Conservation (phyloP, 208 protist genomes). For the Wallacemonas sp. region DNA sequence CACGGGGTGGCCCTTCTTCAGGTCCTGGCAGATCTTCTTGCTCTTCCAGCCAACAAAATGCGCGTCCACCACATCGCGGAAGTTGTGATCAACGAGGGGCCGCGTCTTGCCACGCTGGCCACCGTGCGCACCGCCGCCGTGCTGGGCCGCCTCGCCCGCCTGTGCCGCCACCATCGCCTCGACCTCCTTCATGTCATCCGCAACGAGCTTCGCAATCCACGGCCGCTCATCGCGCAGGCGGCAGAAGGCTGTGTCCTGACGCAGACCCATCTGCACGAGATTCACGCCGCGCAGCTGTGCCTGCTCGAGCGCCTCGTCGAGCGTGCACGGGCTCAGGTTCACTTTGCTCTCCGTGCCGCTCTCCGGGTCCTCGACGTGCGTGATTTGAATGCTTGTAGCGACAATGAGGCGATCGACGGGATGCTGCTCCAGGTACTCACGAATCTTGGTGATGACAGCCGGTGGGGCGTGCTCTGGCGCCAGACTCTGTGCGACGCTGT, state of each 20-base stretch:
- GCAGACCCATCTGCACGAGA: constrained; percentile 82
- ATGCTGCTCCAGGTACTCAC: constrained; percentile 67
- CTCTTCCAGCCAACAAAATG: constrained; percentile 90
- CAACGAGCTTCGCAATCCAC: constrained; percentile 61
- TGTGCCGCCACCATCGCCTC: constrained; percentile 21
- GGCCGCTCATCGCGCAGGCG: constrained; percentile 70
- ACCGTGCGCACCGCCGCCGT: not conserved
- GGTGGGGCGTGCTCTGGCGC: constrained; percentile 54
- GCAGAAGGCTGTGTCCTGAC: constrained; percentile 78
- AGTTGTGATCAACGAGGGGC: constrained; percentile 68
- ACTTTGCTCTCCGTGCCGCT: constrained; percentile 63
- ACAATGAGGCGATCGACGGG: constrained; percentile 80
- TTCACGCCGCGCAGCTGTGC: constrained; percentile 63
- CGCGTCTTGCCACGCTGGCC: constrained; percentile 21
- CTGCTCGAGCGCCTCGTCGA: constrained; percentile 72
- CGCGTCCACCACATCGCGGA: constrained; percentile 85
- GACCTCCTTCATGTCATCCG: constrained; percentile 57
- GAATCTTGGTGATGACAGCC: constrained; percentile 51
- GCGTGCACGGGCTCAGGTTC: constrained; percentile 61
- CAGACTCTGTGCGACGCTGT: constrained; percentile 54
- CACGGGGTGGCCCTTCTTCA: constrained; percentile 74
- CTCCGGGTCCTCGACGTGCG: constrained; percentile 78
- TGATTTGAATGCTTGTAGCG: constrained; percentile 68
- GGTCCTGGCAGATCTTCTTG: constrained; percentile 84
- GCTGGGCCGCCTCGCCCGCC: not conserved